These are phyloP conservation scores for Sistotremastrum niveocremeum DNA, from an alignment of 768 basidiomycete genomes.

Conservation along the genomic window DNA sequence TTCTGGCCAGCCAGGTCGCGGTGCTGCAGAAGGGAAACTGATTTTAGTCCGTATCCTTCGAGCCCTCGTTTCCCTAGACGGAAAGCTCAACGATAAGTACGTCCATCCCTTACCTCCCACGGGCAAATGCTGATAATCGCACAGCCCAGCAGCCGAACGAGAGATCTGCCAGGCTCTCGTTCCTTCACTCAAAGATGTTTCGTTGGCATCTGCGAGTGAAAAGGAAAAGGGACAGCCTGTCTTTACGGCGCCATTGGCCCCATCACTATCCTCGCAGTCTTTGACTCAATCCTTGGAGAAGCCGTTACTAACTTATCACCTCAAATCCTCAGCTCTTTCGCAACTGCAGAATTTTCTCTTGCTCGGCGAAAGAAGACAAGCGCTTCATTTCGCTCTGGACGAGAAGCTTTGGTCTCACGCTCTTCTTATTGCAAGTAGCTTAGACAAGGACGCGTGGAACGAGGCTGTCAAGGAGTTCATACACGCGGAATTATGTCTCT, in stretches of 20 bases:
- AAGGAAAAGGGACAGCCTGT: constrained; percentile 7
- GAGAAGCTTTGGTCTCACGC: constrained; percentile 93
- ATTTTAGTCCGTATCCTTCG: constrained; percentile 60
- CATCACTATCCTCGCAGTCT: too few species aligned
- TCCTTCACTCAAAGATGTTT: constrained; percentile 22
- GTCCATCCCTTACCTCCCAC: too few species aligned
- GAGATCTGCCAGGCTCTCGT: constrained; percentile 65
- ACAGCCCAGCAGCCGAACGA: constrained; percentile 42
- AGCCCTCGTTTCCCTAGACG: constrained; percentile 81
- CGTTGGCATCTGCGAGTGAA: too few species aligned
- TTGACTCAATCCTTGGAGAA: constrained; percentile 3
- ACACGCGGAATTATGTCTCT: constrained; percentile 51
- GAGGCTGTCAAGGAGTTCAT: constrained; percentile 82
- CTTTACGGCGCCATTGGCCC: background rate
- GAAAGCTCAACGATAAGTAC: constrained; percentile 14
- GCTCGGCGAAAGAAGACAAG: constrained; percentile 73
- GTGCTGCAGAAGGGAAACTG: constrained; percentile 62
- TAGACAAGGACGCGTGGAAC: constrained; percentile 91
- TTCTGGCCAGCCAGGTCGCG: constrained; percentile 34
- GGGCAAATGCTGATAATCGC: too few species aligned
- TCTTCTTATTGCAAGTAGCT: constrained; percentile 82
- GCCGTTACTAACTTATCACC: too few species aligned
- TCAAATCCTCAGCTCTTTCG: constrained; percentile 43
- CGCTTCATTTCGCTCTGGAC: constrained; percentile 79
- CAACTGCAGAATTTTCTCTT: constrained; percentile 70